Evolutionary conservation across 2,329 filamentous ascomycete species (phyloP).

Genomic region (Diaporthe nobilis): DNA sequence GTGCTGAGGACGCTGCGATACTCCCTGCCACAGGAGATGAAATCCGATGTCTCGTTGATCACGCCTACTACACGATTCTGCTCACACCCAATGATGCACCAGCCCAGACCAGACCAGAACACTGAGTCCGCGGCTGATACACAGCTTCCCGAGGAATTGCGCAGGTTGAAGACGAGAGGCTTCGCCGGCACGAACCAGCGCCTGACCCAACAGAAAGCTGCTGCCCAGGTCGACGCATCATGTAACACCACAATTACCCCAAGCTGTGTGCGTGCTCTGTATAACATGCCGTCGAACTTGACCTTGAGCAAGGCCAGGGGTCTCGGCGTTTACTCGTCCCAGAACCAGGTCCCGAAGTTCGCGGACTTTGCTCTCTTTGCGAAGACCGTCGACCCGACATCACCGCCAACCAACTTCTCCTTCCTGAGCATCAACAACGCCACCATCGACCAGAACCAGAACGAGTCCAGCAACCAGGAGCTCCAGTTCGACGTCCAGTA

Average conservation of each 20-base stretch:
- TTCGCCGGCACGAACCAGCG: slow-evolving; percentile 3
- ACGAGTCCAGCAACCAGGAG: slow-evolving; percentile 62
- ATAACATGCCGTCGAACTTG: slow-evolving; percentile 50
- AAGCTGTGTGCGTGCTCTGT: slow-evolving; percentile 59
- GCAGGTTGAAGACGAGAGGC: slow-evolving; percentile 35
- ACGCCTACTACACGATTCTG: slow-evolving; percentile 33
- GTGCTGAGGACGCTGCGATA: slow-evolving; percentile 38
- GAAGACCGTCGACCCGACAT: slow-evolving; percentile 20
- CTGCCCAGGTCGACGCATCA: slow-evolving; percentile 42
- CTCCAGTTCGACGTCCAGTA: slow-evolving; percentile 77
- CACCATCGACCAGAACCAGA: slow-evolving; percentile 41
- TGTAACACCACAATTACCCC: slow-evolving; percentile 56
- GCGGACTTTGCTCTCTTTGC: slow-evolving; percentile 40
- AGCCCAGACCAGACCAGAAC: neutral
- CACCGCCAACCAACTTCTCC: slow-evolving; percentile 62
- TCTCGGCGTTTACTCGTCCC: slow-evolving; percentile 62
- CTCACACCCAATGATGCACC: slow-evolving; percentile 20
- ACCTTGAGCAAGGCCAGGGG: slow-evolving; percentile 11
- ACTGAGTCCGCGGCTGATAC: neutral
- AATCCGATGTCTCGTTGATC: slow-evolving; percentile 30
- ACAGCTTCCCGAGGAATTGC: slow-evolving; percentile 8
- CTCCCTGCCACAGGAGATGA: slow-evolving; percentile 35
- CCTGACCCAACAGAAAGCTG: slow-evolving; percentile 5
- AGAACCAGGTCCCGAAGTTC: slow-evolving; percentile 58
- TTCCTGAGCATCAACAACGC: slow-evolving; percentile 62